Base-by-base conservation (phyloP, 2,329 filamentous ascomycete genomes). In the Aphanoascus verrucosus region DNA sequence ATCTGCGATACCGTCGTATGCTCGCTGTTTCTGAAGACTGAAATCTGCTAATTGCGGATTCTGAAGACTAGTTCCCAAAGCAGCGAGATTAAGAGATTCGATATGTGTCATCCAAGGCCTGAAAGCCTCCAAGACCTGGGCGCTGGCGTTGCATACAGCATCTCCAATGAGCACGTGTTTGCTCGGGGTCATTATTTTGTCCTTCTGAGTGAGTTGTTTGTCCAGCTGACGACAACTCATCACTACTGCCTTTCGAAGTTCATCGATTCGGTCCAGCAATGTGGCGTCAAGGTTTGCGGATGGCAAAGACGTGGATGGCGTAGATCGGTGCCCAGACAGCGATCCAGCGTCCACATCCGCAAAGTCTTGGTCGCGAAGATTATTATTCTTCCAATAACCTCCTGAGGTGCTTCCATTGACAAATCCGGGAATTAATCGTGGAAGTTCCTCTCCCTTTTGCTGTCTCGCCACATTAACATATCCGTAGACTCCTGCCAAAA, bases 391-490 rank as follows among this genome's bases (percentile, higher is more conserved):
- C 93, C 93, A 98, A 67, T 84, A 91, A 37, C 90, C 93, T 46
- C 90, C 91, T 3, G 81, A 79, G 42, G 77, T 82, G 67, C 87
- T 94, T 31, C 90, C 88, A 56, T 90, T 82, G 32, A 97, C 84
- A 66, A 98, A 98, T 0, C 93, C 93, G 15, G 93, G 93, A 53
- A 94, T 85, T 2, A 97, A 77, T n/a, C 93, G 83, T 14, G 88
- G 88, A 52, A 97, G 94, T 40, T 93, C 86, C 65, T 96, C 91
- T 54, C 91, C 91, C 54, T 90, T 80, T 68, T 97, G 93, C 67
- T 94, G 88, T 61, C 88, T 83, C 14, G 93, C 93, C 45, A 97
- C 87, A 66, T 97, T 91, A 35, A 97, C 91, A 67, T 95, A 98
- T 65, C 88, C 93, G 68, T 90, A 95, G 5, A 98, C 91, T 4